Base-by-base conservation (phyloP, 2,329 filamentous ascomycete species). In the Madurella mycetomatis region DNA sequence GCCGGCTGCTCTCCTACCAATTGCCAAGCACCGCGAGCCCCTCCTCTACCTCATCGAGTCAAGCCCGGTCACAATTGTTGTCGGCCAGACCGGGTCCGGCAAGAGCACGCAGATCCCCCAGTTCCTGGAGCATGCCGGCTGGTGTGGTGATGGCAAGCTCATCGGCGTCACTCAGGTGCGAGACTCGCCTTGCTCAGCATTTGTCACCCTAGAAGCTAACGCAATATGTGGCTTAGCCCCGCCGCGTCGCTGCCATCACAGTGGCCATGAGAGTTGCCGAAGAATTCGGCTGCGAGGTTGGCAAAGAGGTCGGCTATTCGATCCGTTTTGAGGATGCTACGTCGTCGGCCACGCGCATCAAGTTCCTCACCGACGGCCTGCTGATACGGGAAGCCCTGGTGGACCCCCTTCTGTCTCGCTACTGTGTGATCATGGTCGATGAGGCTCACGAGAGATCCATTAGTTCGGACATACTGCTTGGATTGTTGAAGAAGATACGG, bases 51-150 rank as follows among this genome's bases (percentile, higher is more conserved):
- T 92, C 13, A 82, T 96, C 55, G 92, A 97, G 69, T 91, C 83
- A 8, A 83, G 84, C 60, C 86, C 88, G 0, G 86, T 97, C 54
- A 92, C 89, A 0, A 90, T 97, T 48, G 84, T 97, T 12, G 85
- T 97, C 51, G 94, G 92, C 9, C 91, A 96, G 67, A 97, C 94
- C 1, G 94, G 94, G 4, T 95, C 89, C 19, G 92, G 92, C 41
- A 97, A 97, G 72, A 96, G 92, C 1, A 97, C 94, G 0, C 94
- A 97, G 68, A 86, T 97, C 42, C 94, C 94, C 1, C 92, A 96
- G 64, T 97, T 88, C 64, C 80, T 97, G 12, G 86, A 95, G 54
- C 79, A 88, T 63, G 89, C 87, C 65, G 92, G 92, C 71, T 97
- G 92, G 92, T 92, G 90, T 67, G 78, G 80, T 30, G 82, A 91